Evolutionary conservation across 805 yeast species (phyloP), one percentile per base, ranked within the genome.

Genomic region (Candida hispaniensis): DNA sequence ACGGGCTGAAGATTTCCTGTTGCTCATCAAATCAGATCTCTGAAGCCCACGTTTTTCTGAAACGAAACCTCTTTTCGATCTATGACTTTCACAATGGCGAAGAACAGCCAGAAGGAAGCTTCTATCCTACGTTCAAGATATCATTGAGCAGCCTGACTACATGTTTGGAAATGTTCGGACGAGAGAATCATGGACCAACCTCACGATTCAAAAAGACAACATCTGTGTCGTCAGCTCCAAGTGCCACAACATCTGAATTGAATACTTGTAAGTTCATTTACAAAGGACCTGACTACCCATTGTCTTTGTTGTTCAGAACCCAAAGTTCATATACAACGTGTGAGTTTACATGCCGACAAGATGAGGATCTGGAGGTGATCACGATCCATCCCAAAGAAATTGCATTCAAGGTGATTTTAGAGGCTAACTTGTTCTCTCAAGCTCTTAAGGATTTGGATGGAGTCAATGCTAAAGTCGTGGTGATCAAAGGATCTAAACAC

Each of bases 361-460:
- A 46, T 22, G 48, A 45, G n/a, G 63, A 40, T 11, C 42, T 26
- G 5, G 34, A 32, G 16, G 46, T 39, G n/a, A 44, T 69, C 26
- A 63, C 59, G 32, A 44, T 69, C 18, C 69, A 68, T 42, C 47
- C 59, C n/a, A 61, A 62, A 20, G 53, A 58, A 14, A 47, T 73
- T 3, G 48, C 59, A 7, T 55, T 69, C 48, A 78, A 74, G 43
- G 66, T 71, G 6, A 66, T 73, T 14, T 50, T 75, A 12, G 61
- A 64, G 19, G 71, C 79, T 0, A 61, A 65, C 16, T 65, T 72
- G 4, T 44, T 75, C n/a, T 62, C 59, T 41, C 71, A 69, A 30
- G 68, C 71, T 0, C 44, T 75, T 12, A 66, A 64, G 38, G 81
- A 75, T 43, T 52, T 76, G 46, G 69, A 66, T 38, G 76, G 72